Evolutionary conservation across 2,329 filamentous ascomycete genomes (phyloP), one percentile per base, ranked within the genome.

Genomic region (Stemphylium lycopersici): DNA sequence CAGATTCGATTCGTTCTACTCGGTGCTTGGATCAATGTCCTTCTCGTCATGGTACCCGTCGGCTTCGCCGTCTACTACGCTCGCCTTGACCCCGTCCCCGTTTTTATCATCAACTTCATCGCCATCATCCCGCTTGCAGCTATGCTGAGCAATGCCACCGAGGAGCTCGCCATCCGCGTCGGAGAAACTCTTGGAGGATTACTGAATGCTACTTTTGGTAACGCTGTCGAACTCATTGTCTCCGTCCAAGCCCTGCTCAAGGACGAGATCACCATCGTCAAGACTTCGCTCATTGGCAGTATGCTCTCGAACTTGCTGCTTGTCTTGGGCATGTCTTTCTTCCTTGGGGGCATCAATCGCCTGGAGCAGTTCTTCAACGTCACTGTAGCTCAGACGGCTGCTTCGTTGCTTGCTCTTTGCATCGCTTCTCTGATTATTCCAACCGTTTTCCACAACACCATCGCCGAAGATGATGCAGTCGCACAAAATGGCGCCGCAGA

Each of bases 81-180:
- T 15, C 61, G 78, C 46, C 61, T 71, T 11, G 58, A 58, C 3
- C 56, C 67, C 4, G 68, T 73, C 12, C 60, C 68, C 2, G 63
- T 95, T 41, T 97, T 97, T 68, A 85, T 93, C 51, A 84, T 97
- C 76, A 97, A 97, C 78, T 97, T 97, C 68, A 84, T 97, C 60
- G 93, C 93, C 57, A 96, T 97, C 64, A 88, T 97, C 55, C 93
- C 93, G 0, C 81, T 97, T 36, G 93, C 93, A 2, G 90, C 89
- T 12, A 87, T 96, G 80, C 81, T 98, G 20, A 89, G 90, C 65
- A 96, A 90, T 68, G 90, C 91, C 0, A 97, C 93, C 0, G 93
- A 98, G 74, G 92, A 96, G 74, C 88, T 97, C 61, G 90, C 93
- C 3, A 77, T 93, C 48, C 83, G 87, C 52, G 77, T 78, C 51